A percentile compares a stretch with the other conserved stretches of the same genome.
phyloP scores from a whole-genome alignment of 495 filamentous ascomycete species.

The Aspergillus panamensis region DNA sequence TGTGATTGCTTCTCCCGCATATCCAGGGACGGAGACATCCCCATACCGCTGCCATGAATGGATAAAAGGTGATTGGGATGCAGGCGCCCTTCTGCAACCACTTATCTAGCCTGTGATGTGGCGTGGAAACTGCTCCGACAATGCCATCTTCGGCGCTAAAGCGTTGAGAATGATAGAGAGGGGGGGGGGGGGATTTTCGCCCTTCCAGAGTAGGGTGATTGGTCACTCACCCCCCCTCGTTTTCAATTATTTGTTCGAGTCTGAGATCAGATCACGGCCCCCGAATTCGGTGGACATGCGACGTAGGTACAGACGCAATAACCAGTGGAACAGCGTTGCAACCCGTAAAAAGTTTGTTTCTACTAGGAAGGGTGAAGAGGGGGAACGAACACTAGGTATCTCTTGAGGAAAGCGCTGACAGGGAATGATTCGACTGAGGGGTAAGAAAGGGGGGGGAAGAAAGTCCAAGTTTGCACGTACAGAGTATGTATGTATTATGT shows the following conservation, averaged over 20 bases:
- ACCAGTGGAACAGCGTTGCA: neutral
- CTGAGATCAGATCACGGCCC: neutral
- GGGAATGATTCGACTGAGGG: neutral
- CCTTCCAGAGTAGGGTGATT: neutral
- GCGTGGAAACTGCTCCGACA: no score
- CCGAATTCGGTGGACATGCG: neutral
- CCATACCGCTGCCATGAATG: neutral
- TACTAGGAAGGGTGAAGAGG: neutral
- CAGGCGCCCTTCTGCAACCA: neutral
- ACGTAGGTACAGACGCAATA: neutral
- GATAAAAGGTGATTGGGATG: neutral
- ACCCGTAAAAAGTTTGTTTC: neutral
- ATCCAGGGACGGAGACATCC: neutral
- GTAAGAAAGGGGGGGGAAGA: neutral
- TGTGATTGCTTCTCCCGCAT: neutral
- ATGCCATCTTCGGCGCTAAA: neutral
- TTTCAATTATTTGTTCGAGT: slow-evolving; percentile 1
- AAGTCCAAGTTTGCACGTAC: neutral
- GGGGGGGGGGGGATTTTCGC: neutral
- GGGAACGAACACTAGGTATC: neutral
- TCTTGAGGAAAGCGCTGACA: neutral
- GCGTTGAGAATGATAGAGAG: neutral
- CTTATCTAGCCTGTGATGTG: neutral
- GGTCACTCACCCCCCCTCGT: neutral
- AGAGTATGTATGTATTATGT: neutral